Evolutionary conservation across 2,329 filamentous ascomycete genomes (phyloP), one percentile per base, ranked within the genome.

Genomic region (Phyllosticta citriasiana): DNA sequence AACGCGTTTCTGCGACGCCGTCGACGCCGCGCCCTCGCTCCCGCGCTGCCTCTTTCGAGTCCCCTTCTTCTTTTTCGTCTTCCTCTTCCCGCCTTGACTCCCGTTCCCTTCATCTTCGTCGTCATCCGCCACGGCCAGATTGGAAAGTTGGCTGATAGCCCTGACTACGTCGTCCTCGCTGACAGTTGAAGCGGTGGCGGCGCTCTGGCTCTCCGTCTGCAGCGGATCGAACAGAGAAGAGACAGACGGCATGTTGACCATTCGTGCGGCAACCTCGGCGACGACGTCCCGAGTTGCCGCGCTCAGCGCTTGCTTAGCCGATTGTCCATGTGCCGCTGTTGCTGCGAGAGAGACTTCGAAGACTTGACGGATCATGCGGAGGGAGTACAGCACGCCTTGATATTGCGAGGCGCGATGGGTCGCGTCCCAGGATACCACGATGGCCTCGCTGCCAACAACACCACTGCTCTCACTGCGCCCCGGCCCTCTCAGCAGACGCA

Each of bases 291-390:
- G 25, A 10, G 52, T 22, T 6, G 24, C 25, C 16, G 53, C 7
- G 4, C 51, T 35, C 16, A 47, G 16, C 3, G 16, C 14, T n/a
- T 14, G 4, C 16, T 47, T 16, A n/a, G 40, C 40, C 40, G 19
- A 22, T 22, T 47, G 6, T n/a, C 5, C 14, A 47, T 47, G 14
- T 5, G 40, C 40, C 16, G n/a, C 12, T 6, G n/a, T 19, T 7
- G 40, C 40, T 3, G 53, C 30, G 12, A 55, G 53, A 4, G 52
- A 52, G 16, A 60, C n/a, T n/a, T 52, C 30, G 16, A 62, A 19
- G 26, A 55, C 53, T 19, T 62, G 60, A n/a, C 60, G 55, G 8
- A 62, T 30, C 60, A 62, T 62, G 33, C 61, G 56, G 4, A 62
- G 57, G 19, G 61, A 62, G 50, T 59, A 62, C 52, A 53, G 55